phyloP scores from a whole-genome alignment of 2,329 filamentous ascomycete genomes.

The Ascomycota sp. region DNA sequence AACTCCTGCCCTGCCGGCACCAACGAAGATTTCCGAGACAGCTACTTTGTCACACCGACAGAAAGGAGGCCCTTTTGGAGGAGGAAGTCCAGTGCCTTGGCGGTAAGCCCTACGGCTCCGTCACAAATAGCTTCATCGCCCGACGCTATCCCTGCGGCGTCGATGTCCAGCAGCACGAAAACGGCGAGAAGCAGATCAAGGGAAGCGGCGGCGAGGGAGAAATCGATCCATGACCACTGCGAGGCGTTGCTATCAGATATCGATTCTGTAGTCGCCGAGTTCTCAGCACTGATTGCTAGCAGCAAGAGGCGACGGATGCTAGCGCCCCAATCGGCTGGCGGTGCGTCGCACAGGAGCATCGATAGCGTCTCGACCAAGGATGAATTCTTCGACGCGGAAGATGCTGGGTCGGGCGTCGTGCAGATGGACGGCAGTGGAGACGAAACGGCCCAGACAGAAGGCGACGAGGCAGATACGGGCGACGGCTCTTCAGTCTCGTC shows the following conservation, averaged over 20 bases:
- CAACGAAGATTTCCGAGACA: constrained; percentile 15
- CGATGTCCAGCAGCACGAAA: constrained; percentile 11
- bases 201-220: constrained; percentile 27
- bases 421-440: constrained; percentile 52
- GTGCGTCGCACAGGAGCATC: constrained; percentile 37
- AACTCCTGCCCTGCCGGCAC: constrained; percentile 18
- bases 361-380: constrained; percentile 54
- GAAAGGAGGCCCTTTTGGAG: constrained; percentile 77
- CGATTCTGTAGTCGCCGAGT: constrained; percentile 63
- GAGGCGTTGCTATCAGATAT: constrained; percentile 65
- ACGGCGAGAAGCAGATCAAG: constrained; percentile 15
- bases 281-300: constrained; percentile 51
- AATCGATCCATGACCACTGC: constrained; percentile 58
- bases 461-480: constrained; percentile 4
- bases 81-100: constrained; percentile 46
- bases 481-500: constrained; percentile 38
- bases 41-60: constrained; percentile 26
- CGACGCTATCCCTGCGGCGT: constrained; percentile 10
- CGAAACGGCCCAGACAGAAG: constrained; percentile 17
- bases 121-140: constrained; percentile 18
- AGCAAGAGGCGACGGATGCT: constrained; percentile 55
- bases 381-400: constrained; percentile 85
- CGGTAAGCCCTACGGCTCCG: constrained; percentile 17
- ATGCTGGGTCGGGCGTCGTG: constrained; percentile 42
- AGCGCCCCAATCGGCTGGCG: constrained; percentile 24